Evolutionary conservation across 306 rosid species (phyloP).

Genomic region (Sicyos edulis): DNA sequence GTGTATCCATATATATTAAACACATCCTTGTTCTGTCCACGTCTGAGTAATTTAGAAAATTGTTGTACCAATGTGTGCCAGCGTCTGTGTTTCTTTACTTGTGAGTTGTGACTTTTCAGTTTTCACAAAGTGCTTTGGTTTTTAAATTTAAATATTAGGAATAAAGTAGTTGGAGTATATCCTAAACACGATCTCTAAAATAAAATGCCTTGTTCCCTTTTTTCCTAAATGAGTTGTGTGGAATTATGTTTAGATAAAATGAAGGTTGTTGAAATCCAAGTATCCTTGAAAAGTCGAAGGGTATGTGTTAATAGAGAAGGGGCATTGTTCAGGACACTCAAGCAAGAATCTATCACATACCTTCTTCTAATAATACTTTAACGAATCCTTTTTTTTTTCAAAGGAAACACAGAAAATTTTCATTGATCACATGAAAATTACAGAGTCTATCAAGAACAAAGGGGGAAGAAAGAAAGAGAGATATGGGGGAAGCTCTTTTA

Average conservation of each 20-base stretch:
- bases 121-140: background rate
- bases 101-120: background rate
- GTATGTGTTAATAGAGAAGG: too few relatives aligned
- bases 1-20: background rate
- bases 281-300: too few relatives aligned
- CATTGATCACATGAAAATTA: too few relatives aligned
- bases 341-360: background rate
- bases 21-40: background rate
- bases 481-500: background rate
- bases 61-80: too few relatives aligned
- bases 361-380: too few relatives aligned
- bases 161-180: background rate
- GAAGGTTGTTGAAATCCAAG: too few relatives aligned
- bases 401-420: too few relatives aligned
- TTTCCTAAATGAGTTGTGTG: background rate
- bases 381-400: too few relatives aligned
- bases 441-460: too few relatives aligned
- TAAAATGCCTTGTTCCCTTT: background rate
- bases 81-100: background rate
- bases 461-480: too few relatives aligned
- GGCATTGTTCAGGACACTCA: background rate
- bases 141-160: background rate
- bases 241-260: background rate
- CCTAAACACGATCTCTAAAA: too few relatives aligned
- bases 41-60: background rate